phyloP scores from a whole-genome alignment of 2,329 filamentous ascomycete genomes.

The Exophiala aquamarina region DNA sequence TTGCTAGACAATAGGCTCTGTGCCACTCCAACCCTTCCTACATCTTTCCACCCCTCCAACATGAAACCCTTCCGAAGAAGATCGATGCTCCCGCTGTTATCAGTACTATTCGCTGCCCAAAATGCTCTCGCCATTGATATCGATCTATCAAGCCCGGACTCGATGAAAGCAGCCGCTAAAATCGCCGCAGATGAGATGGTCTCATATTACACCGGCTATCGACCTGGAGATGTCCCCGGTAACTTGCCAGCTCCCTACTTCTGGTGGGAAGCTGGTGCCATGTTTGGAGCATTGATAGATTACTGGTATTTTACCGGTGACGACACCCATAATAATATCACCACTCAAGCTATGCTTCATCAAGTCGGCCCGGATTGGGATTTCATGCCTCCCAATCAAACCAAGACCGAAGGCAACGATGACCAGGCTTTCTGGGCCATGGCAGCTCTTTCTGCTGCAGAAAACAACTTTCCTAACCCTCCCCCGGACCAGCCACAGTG shows the following conservation, averaged over 20 bases:
- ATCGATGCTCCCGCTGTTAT: constrained; percentile 12
- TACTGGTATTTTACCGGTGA: constrained; percentile 86
- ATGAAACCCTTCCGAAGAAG: constrained; percentile 23
- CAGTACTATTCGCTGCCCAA: constrained; percentile 17
- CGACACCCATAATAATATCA: constrained; percentile 66
- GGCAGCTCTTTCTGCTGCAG: constrained; percentile 74
- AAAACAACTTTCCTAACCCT: constrained; percentile 72
- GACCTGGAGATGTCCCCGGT: constrained; percentile 51
- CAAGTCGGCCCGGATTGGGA: constrained; percentile 72
- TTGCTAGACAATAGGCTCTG: too few species aligned
- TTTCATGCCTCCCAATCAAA: constrained; percentile 68
- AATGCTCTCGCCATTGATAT: constrained; percentile 23
- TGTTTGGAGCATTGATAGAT: constrained; percentile 70
- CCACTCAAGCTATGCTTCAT: constrained; percentile 67
- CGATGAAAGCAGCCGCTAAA: constrained; percentile 48
- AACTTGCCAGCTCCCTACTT: constrained; percentile 54
- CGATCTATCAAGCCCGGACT: constrained; percentile 34
- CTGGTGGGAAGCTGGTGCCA: constrained; percentile 73
- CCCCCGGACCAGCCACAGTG: constrained; percentile 65
- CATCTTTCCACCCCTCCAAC: not conserved
- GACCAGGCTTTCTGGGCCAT: constrained; percentile 81
- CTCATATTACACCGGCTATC: constrained; percentile 50
- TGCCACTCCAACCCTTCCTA: too few species aligned
- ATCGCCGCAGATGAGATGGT: constrained; percentile 51
- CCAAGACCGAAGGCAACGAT: constrained; percentile 51